Evolutionary conservation across 1,284 basidiomycete genomes (phyloP).

Genomic region (Phellopilus nigrolimitatus): DNA sequence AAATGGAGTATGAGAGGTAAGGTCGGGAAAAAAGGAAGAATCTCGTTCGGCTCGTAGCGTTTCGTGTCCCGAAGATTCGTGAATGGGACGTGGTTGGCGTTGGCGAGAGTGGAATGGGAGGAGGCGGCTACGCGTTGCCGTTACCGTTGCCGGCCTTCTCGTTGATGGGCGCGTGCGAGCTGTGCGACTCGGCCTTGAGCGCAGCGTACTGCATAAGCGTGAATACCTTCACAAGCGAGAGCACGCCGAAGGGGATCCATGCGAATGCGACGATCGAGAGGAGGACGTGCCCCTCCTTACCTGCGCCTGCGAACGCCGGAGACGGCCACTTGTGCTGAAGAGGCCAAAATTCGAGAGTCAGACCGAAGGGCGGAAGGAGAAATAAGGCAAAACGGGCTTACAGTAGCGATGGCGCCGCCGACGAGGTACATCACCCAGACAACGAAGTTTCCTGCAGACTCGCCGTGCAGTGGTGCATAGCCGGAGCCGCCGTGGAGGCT

Average conservation of each 20-base stretch:
- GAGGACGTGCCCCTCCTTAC: constrained; percentile 2
- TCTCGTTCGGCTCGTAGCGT: no score
- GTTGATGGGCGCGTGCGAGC: no score
- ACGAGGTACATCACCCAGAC: constrained; percentile 22
- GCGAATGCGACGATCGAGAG: constrained; percentile 11
- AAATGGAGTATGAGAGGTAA: no score
- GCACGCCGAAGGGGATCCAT: constrained; percentile 9
- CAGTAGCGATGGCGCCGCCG: constrained; percentile 18
- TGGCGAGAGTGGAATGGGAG: no score
- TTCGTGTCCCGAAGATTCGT: no score
- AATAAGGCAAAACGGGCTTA: constrained; percentile 7
- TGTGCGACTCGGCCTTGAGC: no score
- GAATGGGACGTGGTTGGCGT: no score
- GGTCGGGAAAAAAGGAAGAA: no score
- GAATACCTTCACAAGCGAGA: constrained; percentile 3
- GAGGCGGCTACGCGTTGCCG: no score
- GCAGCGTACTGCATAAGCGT: constrained; percentile 4
- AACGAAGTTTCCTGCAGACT: constrained; percentile 16
- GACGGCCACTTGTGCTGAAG: constrained; percentile 3
- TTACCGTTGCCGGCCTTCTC: no score
- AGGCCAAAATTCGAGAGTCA: no score
- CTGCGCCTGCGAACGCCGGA: background rate
- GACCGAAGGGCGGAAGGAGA: no score
- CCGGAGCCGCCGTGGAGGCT: background rate
- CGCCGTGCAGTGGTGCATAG: constrained; percentile 8